These are phyloP conservation scores for Acanthamoeba healyi DNA, from an alignment of 208 protist genomes.

Conservation along the genomic window DNA sequence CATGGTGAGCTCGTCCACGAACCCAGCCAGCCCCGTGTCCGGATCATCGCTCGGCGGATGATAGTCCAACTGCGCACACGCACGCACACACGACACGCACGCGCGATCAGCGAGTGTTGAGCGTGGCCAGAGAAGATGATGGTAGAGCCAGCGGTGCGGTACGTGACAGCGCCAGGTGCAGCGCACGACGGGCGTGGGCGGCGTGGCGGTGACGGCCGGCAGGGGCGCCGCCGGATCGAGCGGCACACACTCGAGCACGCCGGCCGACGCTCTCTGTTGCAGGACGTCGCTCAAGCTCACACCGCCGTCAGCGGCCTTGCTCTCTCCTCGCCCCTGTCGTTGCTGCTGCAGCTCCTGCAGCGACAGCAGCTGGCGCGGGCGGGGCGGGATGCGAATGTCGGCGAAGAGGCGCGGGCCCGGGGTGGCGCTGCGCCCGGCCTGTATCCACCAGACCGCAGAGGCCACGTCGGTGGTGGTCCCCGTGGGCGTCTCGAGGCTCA, in stretches of 20 bases:
- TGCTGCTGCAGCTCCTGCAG: too few relatives aligned
- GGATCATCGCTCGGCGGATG: neutral
- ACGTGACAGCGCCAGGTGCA: constrained; percentile 22
- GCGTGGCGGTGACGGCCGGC: neutral
- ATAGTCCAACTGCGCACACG: neutral
- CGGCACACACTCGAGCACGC: constrained; percentile 11
- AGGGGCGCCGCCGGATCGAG: neutral
- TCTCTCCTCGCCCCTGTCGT: too few relatives aligned
- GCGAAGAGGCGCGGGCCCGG: neutral
- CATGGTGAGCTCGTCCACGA: constrained; percentile 22
- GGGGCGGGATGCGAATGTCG: neutral
- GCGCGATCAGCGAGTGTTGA: neutral
- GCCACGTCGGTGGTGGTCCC: neutral
- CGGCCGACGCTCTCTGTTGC: neutral
- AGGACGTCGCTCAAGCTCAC: neutral
- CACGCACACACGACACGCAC: neutral
- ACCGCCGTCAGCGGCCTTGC: neutral
- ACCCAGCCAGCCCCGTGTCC: neutral
- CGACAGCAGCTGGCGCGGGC: too few relatives aligned
- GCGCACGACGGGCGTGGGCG: neutral
- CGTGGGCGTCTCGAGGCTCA: neutral
- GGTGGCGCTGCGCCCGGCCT: neutral
- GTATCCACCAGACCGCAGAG: neutral
- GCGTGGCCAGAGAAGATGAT: too few relatives aligned
- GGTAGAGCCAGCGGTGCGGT: neutral